Conservation (phyloP, 1,284 basidiomycete species). For the Blastosporella zonata region DNA sequence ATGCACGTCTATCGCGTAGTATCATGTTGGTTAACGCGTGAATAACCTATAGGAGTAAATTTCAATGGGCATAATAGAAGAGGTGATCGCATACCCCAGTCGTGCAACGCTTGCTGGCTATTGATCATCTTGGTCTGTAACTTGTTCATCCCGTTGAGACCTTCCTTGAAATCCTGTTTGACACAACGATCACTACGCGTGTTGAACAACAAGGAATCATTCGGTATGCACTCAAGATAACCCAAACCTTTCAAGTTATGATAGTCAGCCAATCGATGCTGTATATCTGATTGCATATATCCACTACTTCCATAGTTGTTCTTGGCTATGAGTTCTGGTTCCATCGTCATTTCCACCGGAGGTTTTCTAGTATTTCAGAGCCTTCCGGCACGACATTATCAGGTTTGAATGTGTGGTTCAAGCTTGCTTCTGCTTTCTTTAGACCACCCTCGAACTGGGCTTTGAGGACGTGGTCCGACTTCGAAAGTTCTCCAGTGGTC, state of each 20-base stretch:
- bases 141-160: constrained; percentile 26
- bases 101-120: constrained; percentile 12
- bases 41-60: constrained; percentile 24
- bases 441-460: constrained; percentile 28
- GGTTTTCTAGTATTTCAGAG: constrained; percentile 21
- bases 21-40: constrained; percentile 29
- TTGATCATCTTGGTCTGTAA: constrained; percentile 5
- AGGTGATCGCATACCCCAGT: constrained; percentile 12
- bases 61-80: background rate
- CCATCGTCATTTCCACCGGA: constrained; percentile 20
- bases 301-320: constrained; percentile 25
- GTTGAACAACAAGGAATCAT: constrained; percentile 10
- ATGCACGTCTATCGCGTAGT: constrained; percentile 31
- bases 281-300: too few relatives aligned
- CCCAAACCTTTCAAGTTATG: constrained; percentile 27
- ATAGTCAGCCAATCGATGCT: too few relatives aligned
- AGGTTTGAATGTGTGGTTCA: constrained; percentile 5
- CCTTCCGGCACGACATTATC: background rate
- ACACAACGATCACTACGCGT: too few relatives aligned
- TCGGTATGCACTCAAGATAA: constrained; percentile 28
- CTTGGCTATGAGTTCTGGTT: constrained; percentile 19
- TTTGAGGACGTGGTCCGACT: constrained; percentile 27
- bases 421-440: constrained; percentile 24
- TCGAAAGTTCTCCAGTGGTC: constrained; percentile 20
- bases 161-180: constrained; percentile 29